Evolutionary conservation across 2,329 filamentous ascomycete genomes (phyloP).

Genomic region (Aplosporella prunicola): DNA sequence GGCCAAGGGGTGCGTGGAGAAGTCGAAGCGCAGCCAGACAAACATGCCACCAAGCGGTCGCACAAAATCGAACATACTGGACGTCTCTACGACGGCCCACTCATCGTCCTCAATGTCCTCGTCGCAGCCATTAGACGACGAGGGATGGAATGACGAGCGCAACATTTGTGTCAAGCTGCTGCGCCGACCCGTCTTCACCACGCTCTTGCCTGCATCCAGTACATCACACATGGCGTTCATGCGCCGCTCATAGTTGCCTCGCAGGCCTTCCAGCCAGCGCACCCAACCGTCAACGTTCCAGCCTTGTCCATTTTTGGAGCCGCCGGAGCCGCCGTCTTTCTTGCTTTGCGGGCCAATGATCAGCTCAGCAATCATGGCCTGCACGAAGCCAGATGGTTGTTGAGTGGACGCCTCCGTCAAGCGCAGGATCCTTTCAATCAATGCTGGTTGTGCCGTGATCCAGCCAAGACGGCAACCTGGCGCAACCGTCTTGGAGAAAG

Average conservation of each 20-base stretch:
- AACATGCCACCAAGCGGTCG: conserved; percentile 91
- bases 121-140: conserved; percentile 8
- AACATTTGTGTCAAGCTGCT: conserved; percentile 19
- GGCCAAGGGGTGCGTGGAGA: conserved; percentile 64
- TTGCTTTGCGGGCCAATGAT: conserved; percentile 60
- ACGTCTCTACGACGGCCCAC: conserved; percentile 69
- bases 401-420: conserved; percentile 72
- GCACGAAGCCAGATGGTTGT: conserved; percentile 82
- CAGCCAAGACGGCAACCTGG: conserved; percentile 85
- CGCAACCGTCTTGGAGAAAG: conserved; percentile 87
- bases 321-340: conserved; percentile 36
- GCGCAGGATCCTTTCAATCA: conserved; percentile 64
- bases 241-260: conserved; percentile 73
- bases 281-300: conserved; percentile 86
- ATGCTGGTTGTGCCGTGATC: conserved; percentile 73
- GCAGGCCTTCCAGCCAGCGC: conserved; percentile 77
- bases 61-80: conserved; percentile 62
- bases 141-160: conserved; percentile 28
- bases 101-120: conserved; percentile 39
- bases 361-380: conserved; percentile 68
- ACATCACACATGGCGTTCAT: conserved; percentile 71
- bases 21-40: conserved; percentile 67
- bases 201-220: conserved; percentile 58
- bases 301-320: conserved; percentile 45
- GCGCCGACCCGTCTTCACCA: conserved; percentile 52